These are phyloP conservation scores for Chaetomium tenue DNA, from an alignment of 495 filamentous ascomycete species.

Conservation along the genomic window DNA sequence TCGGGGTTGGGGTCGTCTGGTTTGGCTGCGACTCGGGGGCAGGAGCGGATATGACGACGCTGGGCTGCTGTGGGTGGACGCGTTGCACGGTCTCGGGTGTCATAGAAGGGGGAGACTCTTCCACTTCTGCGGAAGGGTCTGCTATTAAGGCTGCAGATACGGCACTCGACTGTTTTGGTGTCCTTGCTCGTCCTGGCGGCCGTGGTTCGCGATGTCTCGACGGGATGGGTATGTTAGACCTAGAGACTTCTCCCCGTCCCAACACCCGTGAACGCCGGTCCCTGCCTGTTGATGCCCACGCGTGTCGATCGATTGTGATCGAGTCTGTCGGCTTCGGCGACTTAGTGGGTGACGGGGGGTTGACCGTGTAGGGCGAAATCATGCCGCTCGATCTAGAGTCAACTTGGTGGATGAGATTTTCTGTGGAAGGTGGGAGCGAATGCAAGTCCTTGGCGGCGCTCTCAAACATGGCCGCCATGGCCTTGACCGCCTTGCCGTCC, in stretches of 20 bases:
- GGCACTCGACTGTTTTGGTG: neutral
- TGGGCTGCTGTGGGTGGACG: too few species aligned
- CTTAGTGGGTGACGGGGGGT: conserved; percentile 21
- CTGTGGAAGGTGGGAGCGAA: conserved; percentile 14
- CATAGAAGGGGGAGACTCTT: neutral
- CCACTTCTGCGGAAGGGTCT: neutral
- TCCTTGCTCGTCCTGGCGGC: neutral
- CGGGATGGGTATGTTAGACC: neutral
- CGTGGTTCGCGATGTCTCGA: neutral
- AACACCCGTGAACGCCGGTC: neutral
- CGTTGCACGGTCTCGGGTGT: neutral
- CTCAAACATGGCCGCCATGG: conserved; percentile 48
- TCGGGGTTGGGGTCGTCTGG: neutral
- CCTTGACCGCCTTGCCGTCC: conserved; percentile 40
- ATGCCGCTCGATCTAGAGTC: conserved; percentile 27
- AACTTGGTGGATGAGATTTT: neutral
- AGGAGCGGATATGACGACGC: too few species aligned
- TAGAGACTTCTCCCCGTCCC: conserved; percentile 10
- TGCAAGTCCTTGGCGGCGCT: conserved; percentile 25
- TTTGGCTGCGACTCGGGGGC: neutral
- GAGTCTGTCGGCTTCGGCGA: conserved; percentile 3
- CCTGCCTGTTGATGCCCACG: neutral
- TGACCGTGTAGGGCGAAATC: conserved; percentile 34
- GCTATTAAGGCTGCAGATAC: neutral
- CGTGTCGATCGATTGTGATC: conserved; percentile 2